Conservation (phyloP, 2,329 filamentous ascomycete species). For the Pseudopithomyces chartarum region DNA sequence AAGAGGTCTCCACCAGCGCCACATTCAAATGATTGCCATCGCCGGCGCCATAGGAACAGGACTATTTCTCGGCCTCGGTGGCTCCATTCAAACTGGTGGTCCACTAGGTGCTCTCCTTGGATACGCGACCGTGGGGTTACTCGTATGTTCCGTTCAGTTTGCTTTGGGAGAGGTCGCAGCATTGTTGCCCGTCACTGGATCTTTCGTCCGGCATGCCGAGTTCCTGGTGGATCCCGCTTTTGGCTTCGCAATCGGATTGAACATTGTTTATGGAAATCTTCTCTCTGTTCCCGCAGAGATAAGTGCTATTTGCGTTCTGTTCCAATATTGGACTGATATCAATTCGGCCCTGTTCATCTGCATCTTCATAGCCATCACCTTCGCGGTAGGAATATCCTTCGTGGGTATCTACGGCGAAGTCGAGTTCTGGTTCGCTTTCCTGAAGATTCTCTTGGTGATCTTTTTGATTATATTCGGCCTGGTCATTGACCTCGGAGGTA, state of each 20-base stretch:
- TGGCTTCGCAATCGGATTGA: constrained; percentile 51
- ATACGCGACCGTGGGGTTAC: constrained; percentile 56
- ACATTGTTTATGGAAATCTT: constrained; percentile 64
- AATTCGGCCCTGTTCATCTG: constrained; percentile 42
- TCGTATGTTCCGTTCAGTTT: constrained; percentile 58
- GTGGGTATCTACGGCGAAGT: constrained; percentile 46
- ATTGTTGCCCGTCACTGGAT: constrained; percentile 57
- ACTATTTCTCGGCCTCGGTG: constrained; percentile 60
- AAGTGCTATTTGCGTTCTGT: constrained; percentile 31
- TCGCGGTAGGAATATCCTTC: constrained; percentile 37
- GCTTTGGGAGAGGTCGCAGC: constrained; percentile 58
- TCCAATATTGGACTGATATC: constrained; percentile 35
- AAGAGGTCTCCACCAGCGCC: constrained; percentile 50
- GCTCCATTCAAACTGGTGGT: constrained; percentile 57
- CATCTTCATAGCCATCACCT: constrained; percentile 38
- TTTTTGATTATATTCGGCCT: constrained; percentile 35
- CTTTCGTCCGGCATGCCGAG: constrained; percentile 56
- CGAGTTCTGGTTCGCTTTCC: constrained; percentile 54
- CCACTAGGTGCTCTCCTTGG: constrained; percentile 59
- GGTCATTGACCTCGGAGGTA: constrained; percentile 35
- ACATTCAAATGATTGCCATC: constrained; percentile 62
- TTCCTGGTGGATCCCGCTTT: constrained; percentile 57
- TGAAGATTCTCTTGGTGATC: constrained; percentile 49
- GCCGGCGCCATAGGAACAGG: constrained; percentile 61
- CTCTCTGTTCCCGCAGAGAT: constrained; percentile 47